Evolutionary conservation across 345 rosid species (phyloP).

Genomic region (Linum tenue): DNA sequence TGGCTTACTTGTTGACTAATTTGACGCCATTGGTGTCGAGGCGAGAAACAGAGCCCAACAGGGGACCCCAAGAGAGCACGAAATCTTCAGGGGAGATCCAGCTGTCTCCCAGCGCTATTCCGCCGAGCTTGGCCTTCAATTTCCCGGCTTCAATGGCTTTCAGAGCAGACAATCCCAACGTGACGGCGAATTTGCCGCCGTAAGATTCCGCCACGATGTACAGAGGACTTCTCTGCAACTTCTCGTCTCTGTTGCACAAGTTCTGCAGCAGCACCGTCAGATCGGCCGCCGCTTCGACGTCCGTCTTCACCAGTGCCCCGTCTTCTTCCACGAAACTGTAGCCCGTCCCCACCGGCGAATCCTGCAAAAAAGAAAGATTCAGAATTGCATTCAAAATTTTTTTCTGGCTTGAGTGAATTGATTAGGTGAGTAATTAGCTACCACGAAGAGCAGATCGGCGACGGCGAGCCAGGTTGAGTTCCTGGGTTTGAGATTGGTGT

Average conservation of each 20-base stretch:
- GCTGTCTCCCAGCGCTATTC: constrained; percentile 71
- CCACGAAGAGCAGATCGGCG: constrained; percentile 85
- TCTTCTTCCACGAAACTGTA: constrained; percentile 59
- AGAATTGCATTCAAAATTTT: neutral
- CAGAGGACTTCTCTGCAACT: constrained; percentile 55
- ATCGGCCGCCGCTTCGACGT: constrained; percentile 79
- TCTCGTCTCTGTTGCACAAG: constrained; percentile 36
- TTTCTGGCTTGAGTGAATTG: no score
- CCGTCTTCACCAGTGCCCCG: constrained; percentile 49
- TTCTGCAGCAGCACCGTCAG: constrained; percentile 47
- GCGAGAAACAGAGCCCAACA: constrained; percentile 64
- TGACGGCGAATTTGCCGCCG: constrained; percentile 83
- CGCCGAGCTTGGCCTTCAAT: constrained; percentile 66
- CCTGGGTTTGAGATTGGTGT: constrained; percentile 46
- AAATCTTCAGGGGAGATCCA: constrained; percentile 97
- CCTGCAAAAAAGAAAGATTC: constrained; percentile 22
- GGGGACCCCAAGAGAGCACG: constrained; percentile 90
- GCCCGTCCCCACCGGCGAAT: constrained; percentile 78
- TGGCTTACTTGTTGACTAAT: constrained; percentile 44
- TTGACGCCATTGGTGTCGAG: constrained; percentile 48
- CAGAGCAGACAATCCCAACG: constrained; percentile 52
- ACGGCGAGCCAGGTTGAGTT: constrained; percentile 63
- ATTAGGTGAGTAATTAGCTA: constrained; percentile 4
- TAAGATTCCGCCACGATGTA: constrained; percentile 83
- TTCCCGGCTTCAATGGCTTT: constrained; percentile 52